phyloP scores from a whole-genome alignment of 2,329 filamentous ascomycete genomes.

The Aspergillus phoenicis region DNA sequence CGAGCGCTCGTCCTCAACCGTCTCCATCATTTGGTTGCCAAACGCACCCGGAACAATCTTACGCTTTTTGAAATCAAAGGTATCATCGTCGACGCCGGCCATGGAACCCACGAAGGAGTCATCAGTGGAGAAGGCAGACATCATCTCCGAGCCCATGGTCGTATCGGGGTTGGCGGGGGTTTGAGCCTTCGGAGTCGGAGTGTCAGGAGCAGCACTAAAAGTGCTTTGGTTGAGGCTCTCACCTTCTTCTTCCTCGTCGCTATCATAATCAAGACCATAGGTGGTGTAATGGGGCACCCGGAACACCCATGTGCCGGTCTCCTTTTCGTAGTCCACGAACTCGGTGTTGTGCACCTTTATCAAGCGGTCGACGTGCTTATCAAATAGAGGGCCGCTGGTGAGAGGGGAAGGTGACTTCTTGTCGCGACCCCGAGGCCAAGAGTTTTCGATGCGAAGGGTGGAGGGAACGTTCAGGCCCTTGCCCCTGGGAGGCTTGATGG shows the following conservation, averaged over 20 bases:
- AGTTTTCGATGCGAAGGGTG: slow-evolving; percentile 84
- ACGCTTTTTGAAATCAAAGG: slow-evolving; percentile 59
- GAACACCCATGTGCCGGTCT: slow-evolving; percentile 88
- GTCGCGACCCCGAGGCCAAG: slow-evolving; percentile 76
- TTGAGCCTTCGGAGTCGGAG: slow-evolving; percentile 46
- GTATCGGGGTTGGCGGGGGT: slow-evolving; percentile 30
- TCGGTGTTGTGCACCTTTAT: slow-evolving; percentile 77
- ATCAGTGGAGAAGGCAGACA: slow-evolving; percentile 44
- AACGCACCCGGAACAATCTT: slow-evolving; percentile 77
- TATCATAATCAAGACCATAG: slow-evolving; percentile 84
- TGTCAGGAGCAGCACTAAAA: slow-evolving; percentile 55
- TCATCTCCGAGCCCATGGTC: slow-evolving; percentile 40
- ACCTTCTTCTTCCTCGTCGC: slow-evolving; percentile 66
- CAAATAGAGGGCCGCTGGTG: slow-evolving; percentile 66
- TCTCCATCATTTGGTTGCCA: slow-evolving; percentile 63
- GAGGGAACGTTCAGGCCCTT: slow-evolving; percentile 92
- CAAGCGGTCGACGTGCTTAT: slow-evolving; percentile 79
- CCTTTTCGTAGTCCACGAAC: slow-evolving; percentile 76
- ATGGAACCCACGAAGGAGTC: slow-evolving; percentile 45
- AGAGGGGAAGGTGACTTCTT: slow-evolving; percentile 59
- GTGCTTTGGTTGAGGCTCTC: slow-evolving; percentile 55
- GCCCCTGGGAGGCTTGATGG: slow-evolving; percentile 79
- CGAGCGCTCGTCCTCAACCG: slow-evolving; percentile 52
- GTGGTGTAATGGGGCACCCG: slow-evolving; percentile 95
- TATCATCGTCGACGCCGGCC: slow-evolving; percentile 55